A percentile compares a stretch with the other conserved stretches of the same genome.
phyloP scores from a whole-genome alignment of 169 alveolate genomes.

The Eimeria sp. region DNA sequence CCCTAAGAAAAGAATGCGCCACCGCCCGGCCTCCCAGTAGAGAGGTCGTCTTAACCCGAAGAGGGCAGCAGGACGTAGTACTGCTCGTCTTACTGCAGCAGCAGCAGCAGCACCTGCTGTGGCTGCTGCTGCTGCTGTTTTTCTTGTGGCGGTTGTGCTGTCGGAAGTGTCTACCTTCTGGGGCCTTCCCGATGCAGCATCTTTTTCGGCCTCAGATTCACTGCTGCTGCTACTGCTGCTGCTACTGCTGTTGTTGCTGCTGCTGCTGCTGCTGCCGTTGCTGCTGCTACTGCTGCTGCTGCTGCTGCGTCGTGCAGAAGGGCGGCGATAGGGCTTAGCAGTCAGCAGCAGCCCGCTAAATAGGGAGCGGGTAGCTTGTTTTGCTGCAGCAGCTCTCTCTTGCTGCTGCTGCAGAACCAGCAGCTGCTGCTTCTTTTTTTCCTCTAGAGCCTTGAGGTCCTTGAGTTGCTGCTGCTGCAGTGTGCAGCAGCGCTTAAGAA shows the following conservation, averaged over 20 bases:
- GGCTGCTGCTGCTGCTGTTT: neutral
- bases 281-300: neutral
- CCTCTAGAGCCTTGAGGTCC: neutral
- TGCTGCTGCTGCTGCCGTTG: no score
- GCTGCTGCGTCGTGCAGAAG: neutral
- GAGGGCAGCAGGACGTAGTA: neutral
- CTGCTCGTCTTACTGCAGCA: conserved; percentile 18
- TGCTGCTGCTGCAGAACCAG: conserved; percentile 21
- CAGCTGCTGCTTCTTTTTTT: neutral
- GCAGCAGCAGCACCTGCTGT: neutral
- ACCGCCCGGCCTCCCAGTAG: conserved; percentile 60
- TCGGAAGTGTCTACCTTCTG: neutral
- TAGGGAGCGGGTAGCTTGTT: neutral
- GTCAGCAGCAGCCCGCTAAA: conserved; percentile 35
- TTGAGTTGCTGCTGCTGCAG: conserved; percentile 39
- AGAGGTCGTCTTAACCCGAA: neutral
- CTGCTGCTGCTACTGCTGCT: conserved; percentile 55
- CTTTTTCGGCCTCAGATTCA: conserved; percentile 14
- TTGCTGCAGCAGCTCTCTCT: conserved; percentile 21
- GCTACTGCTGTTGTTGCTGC: no score
- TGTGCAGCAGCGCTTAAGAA: conserved; percentile 15
- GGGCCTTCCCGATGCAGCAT: neutral
- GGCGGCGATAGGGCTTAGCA: conserved; percentile 2
- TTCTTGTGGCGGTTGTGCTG: neutral
- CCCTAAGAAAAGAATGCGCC: conserved; percentile 21